Conservation (phyloP, 345 rosid species). For the Salix exigua region DNA sequence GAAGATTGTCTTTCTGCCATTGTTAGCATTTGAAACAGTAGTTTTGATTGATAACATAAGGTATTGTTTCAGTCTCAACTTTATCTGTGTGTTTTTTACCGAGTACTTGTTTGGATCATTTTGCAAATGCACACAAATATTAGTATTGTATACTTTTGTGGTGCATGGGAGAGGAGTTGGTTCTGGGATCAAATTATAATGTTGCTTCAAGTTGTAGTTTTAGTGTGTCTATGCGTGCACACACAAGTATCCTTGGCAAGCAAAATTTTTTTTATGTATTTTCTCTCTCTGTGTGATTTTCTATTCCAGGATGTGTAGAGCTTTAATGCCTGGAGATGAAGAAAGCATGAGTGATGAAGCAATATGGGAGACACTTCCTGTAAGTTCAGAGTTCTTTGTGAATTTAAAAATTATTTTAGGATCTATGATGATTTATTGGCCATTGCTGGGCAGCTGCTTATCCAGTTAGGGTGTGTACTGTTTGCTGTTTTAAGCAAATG, state of each 20-base stretch:
- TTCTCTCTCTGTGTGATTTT: neutral
- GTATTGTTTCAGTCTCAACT: conserved; percentile 31
- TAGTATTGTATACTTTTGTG: neutral
- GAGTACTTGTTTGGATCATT: neutral
- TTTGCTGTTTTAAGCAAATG: neutral
- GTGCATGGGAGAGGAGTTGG: neutral
- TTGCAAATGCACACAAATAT: neutral
- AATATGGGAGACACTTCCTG: conserved; percentile 96
- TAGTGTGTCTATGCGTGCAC: neutral
- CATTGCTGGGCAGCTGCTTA: neutral
- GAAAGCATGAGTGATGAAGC: conserved; percentile 90
- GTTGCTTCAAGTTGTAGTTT: neutral
- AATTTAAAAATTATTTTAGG: conserved; percentile 1
- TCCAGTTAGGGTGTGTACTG: neutral
- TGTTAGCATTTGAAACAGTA: conserved; percentile 65
- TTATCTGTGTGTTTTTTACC: neutral
- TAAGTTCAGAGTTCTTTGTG: conserved; percentile 35
- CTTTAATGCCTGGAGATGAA: conserved; percentile 93
- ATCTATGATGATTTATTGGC: neutral
- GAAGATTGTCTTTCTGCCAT: conserved; percentile 77
- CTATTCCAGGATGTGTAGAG: conserved; percentile 69
- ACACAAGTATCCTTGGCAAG: neutral
- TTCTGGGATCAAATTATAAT: neutral
- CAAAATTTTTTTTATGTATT: conserved; percentile 2
- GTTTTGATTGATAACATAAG: conserved; percentile 84